Conservation (phyloP, 1,284 basidiomycete species). For the Phylloporus sp. region DNA sequence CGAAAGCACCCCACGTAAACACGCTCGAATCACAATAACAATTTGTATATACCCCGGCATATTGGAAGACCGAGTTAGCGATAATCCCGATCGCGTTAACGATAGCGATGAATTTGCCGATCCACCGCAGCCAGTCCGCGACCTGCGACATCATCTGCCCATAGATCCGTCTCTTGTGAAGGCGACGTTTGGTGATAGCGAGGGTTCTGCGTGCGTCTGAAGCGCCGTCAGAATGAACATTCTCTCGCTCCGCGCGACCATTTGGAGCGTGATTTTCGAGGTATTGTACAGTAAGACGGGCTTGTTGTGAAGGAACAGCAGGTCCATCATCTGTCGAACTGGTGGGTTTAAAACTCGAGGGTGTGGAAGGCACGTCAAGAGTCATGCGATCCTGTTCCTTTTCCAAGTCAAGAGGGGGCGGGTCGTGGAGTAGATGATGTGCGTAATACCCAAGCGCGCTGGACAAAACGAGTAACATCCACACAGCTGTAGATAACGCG, state of each 20-base stretch:
- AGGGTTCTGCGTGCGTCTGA: not conserved
- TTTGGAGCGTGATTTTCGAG: not conserved
- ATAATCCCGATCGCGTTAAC: conserved; percentile 31
- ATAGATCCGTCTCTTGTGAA: not conserved
- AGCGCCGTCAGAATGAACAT: not conserved
- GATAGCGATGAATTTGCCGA: conserved; percentile 35
- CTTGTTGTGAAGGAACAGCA: no score
- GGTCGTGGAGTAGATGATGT: not conserved
- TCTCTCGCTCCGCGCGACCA: not conserved
- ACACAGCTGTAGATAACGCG: not conserved
- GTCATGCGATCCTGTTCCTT: not conserved
- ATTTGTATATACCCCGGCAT: conserved; percentile 29
- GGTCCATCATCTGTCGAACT: no score
- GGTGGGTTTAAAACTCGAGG: not conserved
- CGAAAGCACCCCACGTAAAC: conserved; percentile 5
- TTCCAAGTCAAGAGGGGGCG: conserved; percentile 5
- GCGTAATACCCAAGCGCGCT: not conserved
- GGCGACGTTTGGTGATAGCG: not conserved
- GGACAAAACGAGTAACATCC: not conserved
- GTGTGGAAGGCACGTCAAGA: not conserved
- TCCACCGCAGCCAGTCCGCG: conserved; percentile 33
- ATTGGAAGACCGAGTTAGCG: conserved; percentile 31
- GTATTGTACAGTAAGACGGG: no score
- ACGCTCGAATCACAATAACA: conserved; percentile 36
- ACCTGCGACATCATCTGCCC: not conserved